These are phyloP conservation scores for Xylariales sp. DNA, from an alignment of 2,329 filamentous ascomycete genomes.

Conservation along the genomic window DNA sequence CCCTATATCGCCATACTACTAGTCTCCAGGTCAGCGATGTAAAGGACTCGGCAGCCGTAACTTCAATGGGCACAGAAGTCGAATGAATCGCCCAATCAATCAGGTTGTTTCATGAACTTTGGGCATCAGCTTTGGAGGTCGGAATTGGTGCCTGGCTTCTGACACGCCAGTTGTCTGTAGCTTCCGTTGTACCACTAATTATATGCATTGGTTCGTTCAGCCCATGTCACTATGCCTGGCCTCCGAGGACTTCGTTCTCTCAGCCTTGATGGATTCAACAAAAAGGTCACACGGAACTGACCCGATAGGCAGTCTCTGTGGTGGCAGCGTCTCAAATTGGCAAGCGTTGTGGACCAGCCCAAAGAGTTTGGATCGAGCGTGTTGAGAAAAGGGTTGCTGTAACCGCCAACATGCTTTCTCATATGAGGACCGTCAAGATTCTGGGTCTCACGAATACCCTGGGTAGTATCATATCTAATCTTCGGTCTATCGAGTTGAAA, in stretches of 20 bases:
- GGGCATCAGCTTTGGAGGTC: conserved; percentile 23
- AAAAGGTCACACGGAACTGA: too few relatives aligned
- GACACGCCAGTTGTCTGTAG: conserved; percentile 20
- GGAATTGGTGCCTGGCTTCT: conserved; percentile 25
- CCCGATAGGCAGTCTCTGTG: too few relatives aligned
- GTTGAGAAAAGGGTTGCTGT: conserved; percentile 37
- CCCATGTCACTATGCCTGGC: too few relatives aligned
- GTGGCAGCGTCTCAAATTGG: conserved; percentile 13
- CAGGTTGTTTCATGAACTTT: conserved; percentile 21
- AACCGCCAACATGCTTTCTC: conserved; percentile 33
- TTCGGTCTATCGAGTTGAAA: not conserved
- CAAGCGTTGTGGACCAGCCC: conserved; percentile 9
- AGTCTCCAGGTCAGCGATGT: conserved; percentile 15
- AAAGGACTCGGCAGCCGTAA: conserved; percentile 21
- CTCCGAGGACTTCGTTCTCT: too few relatives aligned
- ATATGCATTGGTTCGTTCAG: not conserved
- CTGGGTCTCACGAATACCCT: not conserved
- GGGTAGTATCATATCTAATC: not conserved
- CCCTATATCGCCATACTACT: conserved; percentile 19
- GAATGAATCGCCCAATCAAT: conserved; percentile 22
- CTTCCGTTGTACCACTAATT: conserved; percentile 6
- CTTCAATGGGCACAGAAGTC: conserved; percentile 29
- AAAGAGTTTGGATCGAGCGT: conserved; percentile 34
- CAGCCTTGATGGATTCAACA: too few relatives aligned
- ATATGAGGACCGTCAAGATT: conserved; percentile 22